These are phyloP conservation scores for Aristolochia californica DNA, from an alignment of 164 flowering plant genomes.

Conservation along the genomic window DNA sequence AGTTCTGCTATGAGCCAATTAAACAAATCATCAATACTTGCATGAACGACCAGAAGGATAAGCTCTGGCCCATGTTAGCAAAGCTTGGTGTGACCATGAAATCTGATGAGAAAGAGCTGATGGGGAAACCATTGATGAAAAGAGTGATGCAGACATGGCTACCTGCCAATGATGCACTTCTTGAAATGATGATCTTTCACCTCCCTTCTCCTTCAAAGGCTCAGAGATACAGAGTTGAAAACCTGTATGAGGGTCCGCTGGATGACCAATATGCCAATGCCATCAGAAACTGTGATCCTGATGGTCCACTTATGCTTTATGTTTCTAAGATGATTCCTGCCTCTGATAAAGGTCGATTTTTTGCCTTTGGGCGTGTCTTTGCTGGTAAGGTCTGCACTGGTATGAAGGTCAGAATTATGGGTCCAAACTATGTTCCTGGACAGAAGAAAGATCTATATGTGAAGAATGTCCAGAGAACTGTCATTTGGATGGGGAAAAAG, in stretches of 20 bases:
- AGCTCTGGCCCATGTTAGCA: conserved; percentile 25
- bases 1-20: conserved; percentile 28
- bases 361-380: conserved; percentile 32
- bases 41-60: conserved; percentile 30
- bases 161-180: conserved; percentile 20
- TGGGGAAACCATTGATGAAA: conserved; percentile 26
- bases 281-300: conserved; percentile 26
- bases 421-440: conserved; percentile 26
- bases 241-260: conserved; percentile 28
- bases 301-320: conserved; percentile 27
- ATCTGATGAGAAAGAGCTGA: conserved; percentile 22
- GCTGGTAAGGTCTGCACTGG: conserved; percentile 25
- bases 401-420: conserved; percentile 28
- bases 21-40: conserved; percentile 25
- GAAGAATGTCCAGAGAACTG: conserved; percentile 26
- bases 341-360: conserved; percentile 27
- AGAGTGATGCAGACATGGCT: conserved; percentile 33
- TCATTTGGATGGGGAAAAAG: conserved; percentile 33
- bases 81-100: conserved; percentile 26
- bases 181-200: conserved; percentile 30
- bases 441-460: conserved; percentile 26
- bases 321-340: conserved; percentile 32
- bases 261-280: conserved; percentile 26
- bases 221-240: conserved; percentile 27
- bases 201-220: conserved; percentile 29